Evolutionary conservation across 2,329 filamentous ascomycete genomes (phyloP).

Genomic region (Fusarium illudens): DNA sequence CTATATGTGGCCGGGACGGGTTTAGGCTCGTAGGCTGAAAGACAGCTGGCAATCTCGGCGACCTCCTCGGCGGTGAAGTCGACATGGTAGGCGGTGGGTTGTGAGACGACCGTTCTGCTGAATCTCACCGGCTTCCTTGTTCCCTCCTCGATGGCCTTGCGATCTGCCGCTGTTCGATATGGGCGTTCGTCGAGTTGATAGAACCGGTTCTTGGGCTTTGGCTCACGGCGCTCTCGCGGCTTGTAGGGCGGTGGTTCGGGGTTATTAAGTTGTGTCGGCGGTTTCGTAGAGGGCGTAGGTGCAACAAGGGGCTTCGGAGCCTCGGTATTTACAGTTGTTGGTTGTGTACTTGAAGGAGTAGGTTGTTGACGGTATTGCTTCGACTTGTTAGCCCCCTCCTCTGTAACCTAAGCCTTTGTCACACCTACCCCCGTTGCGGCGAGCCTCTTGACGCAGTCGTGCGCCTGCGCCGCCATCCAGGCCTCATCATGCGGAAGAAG

Average conservation of each 20-base stretch:
- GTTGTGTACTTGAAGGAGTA: neutral
- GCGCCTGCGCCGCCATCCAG: conserved; percentile 25
- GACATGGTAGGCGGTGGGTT: conserved; percentile 51
- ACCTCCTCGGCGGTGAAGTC: conserved; percentile 56
- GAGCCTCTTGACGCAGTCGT: conserved; percentile 34
- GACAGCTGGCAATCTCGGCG: conserved; percentile 32
- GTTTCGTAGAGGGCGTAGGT: neutral
- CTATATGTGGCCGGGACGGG: conserved; percentile 25
- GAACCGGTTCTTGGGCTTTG: conserved; percentile 19
- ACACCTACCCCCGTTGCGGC: conserved; percentile 33
- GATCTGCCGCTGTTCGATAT: conserved; percentile 41
- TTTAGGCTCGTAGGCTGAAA: conserved; percentile 28
- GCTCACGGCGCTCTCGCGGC: conserved; percentile 19
- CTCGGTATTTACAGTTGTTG: neutral
- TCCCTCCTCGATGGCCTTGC: conserved; percentile 42
- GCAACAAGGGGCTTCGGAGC: neutral
- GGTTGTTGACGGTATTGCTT: conserved; percentile 9
- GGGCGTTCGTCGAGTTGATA: conserved; percentile 33
- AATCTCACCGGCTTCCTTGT: conserved; percentile 10
- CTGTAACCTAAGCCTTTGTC: neutral
- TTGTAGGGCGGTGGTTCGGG: conserved; percentile 16
- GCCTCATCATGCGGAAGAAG: conserved; percentile 27
- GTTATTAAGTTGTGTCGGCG: neutral
- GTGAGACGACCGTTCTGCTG: neutral
- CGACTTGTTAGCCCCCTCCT: conserved; percentile 2